Evolutionary conservation across 495 filamentous ascomycete species (phyloP).

Genomic region (Trichocladium uniseriatum): DNA sequence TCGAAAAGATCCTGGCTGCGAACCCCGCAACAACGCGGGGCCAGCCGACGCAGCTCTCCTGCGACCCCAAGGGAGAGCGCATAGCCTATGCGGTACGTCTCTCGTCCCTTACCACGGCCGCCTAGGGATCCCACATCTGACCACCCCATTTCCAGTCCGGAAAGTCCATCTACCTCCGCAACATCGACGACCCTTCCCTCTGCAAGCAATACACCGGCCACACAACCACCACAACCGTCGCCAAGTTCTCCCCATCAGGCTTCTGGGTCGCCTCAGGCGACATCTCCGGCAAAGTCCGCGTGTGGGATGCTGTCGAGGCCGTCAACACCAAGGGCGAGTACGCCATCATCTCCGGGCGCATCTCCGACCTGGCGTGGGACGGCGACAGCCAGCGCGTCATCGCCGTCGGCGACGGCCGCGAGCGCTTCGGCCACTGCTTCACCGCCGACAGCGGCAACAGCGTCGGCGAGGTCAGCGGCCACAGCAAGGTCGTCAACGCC

Average conservation of each 20-base stretch:
- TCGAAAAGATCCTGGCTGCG: slow-evolving; percentile 48
- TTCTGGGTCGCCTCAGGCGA: slow-evolving; percentile 96
- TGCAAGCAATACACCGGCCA: slow-evolving; percentile 86
- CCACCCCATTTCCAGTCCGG: slow-evolving; percentile 52
- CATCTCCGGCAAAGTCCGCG: slow-evolving; percentile 67
- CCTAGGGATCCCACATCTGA: not conserved
- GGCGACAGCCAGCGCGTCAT: slow-evolving; percentile 94
- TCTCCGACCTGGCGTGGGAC: slow-evolving; percentile 96
- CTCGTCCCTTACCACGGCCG: not conserved
- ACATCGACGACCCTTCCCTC: slow-evolving; percentile 75
- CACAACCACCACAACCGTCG: slow-evolving; percentile 78
- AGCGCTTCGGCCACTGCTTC: slow-evolving; percentile 88
- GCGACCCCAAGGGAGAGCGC: slow-evolving; percentile 83
- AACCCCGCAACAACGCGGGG: slow-evolving; percentile 74
- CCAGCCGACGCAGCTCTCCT: slow-evolving; percentile 80
- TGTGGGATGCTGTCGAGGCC: slow-evolving; percentile 73
- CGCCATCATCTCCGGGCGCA: slow-evolving; percentile 84
- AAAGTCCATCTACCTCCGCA: slow-evolving; percentile 91
- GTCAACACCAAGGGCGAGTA: slow-evolving; percentile 76
- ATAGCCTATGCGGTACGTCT: slow-evolving; percentile 81
- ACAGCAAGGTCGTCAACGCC: slow-evolving; percentile 80
- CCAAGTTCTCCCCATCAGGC: slow-evolving; percentile 87
- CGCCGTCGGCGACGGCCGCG: slow-evolving; percentile 89
- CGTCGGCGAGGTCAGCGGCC: slow-evolving; percentile 86
- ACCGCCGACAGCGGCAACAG: slow-evolving; percentile 93